Base-by-base conservation (phyloP, 805 yeast species). In the Suhomyces vadensis region DNA sequence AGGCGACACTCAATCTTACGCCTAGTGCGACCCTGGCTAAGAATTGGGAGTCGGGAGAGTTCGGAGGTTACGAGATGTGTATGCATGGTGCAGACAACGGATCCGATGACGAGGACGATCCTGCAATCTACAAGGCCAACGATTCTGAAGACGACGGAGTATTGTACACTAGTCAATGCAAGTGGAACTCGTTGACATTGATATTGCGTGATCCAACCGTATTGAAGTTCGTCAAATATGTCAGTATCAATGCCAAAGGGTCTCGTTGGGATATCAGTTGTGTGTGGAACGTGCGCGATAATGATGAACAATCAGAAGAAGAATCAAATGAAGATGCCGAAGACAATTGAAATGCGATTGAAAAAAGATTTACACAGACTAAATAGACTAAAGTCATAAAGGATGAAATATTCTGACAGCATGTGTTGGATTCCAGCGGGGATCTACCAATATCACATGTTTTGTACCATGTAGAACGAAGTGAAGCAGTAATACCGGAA, bases 41-140 rank as follows among this genome's bases (percentile, higher is more conserved):
- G 46, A 87, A 87, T 31, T 92, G 97, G 97, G 87, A 81, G 39
- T 72, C 79, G 25, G 95, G 95, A n/a, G 96, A 88, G 55, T 68
- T 75, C 39, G 99, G 99, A 27, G 99, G 97, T 1, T 94, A 95
- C 65, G 97, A 94, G 58, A 70, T 95, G 42, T 84, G 92, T 57
- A 87, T 94, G 95, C 79, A 78, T 36, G 74, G 64, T 1, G 77
- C 70, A 19, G 75, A 67, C 17, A 71, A 71, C 22, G 78, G 69
- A 9, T 77, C 69, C 19, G 80, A 56, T 24, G 73, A 67, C 43
- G 72, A 67, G 27, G 89, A 84, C 48, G 97, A 90, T 58, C 96
- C 97, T 7, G 96, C 97, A 0, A 83, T 90, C 24, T 90, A 90
- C 65, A 66, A 58, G 46, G 61, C 69, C 10, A 75, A 67, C 45